Conservation (phyloP, 257 asterid species). For the Solanum gandarillasii region DNA sequence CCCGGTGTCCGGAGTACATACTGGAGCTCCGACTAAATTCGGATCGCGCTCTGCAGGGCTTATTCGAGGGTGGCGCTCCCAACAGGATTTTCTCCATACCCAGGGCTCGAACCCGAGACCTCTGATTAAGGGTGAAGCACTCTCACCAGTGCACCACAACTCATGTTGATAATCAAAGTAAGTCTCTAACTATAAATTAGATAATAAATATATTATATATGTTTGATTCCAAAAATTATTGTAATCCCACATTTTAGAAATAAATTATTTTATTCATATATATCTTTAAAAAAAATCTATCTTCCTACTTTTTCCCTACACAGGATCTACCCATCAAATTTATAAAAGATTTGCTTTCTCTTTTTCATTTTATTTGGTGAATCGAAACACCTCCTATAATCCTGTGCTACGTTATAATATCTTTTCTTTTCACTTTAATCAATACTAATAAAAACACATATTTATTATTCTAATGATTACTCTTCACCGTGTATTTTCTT, state of each 20-base stretch:
- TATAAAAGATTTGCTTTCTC: neutral
- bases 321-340: neutral
- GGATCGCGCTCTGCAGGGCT: too few relatives aligned
- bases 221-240: neutral
- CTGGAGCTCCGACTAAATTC: too few relatives aligned
- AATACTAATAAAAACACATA: neutral
- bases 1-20: too few relatives aligned
- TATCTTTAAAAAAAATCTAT: neutral
- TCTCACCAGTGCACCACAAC: rapidly evolving
- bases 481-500: neutral
- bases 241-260: neutral
- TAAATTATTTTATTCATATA: neutral
- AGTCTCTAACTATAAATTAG: neutral
- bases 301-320: neutral
- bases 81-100: too few relatives aligned
- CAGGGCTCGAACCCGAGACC: too few relatives aligned
- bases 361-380: neutral
- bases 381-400: neutral
- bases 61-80: too few relatives aligned
- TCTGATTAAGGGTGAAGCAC: too few relatives aligned
- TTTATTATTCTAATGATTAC: neutral
- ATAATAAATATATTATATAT: neutral
- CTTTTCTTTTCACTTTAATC: neutral
- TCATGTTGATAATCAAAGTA: neutral
- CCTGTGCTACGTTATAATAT: neutral